phyloP scores from a whole-genome alignment of 169 alveolate species.

The Cyclospora cayetanensis region DNA sequence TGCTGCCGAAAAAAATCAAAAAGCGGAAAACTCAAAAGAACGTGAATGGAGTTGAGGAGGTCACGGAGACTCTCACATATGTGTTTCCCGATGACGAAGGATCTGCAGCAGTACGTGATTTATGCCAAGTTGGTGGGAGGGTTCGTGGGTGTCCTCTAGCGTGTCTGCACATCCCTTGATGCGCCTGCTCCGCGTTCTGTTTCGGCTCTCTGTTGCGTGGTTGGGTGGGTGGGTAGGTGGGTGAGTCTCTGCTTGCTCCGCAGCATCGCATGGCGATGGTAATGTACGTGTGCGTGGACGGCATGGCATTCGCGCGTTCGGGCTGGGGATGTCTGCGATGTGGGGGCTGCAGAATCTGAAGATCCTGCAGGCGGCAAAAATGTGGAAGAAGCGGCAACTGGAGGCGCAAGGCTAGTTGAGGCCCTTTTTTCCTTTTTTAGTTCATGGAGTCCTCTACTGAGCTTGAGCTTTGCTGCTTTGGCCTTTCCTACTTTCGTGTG shows the following conservation, averaged over 20 bases:
- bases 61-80: neutral
- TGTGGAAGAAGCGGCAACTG: constrained; percentile 49
- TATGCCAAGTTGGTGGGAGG: neutral
- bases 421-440: no score
- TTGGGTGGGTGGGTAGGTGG: no score
- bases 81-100: constrained; percentile 61
- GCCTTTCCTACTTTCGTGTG: no score
- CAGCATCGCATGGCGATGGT: no score
- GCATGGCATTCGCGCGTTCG: neutral
- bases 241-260: no score
- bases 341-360: constrained; percentile 25
- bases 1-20: constrained; percentile 56
- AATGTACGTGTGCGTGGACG: neutral
- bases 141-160: neutral
- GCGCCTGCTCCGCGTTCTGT: neutral
- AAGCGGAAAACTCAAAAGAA: neutral
- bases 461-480: no score
- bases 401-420: neutral
- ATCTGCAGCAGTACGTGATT: constrained; percentile 15
- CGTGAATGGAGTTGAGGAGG: neutral
- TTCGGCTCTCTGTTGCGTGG: neutral
- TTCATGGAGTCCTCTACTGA: no score
- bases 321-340: neutral
- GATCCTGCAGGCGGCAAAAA: constrained; percentile 66
- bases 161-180: neutral